Conservation (phyloP, 2,329 filamentous ascomycete species). For the Ascochyta fabae region DNA sequence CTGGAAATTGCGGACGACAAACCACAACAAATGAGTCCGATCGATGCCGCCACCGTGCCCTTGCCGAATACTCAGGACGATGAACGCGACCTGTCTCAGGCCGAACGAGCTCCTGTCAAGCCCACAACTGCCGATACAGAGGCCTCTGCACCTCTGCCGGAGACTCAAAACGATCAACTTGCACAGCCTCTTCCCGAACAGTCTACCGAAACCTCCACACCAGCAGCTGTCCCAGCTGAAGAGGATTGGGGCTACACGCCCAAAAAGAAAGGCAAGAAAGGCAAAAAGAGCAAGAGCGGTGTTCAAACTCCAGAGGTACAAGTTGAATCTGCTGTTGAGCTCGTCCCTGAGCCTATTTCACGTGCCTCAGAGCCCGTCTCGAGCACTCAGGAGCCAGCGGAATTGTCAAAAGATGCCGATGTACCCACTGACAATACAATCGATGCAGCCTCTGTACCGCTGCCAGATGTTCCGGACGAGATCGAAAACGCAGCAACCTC, state of each 20-base stretch:
- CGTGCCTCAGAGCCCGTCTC: background rate
- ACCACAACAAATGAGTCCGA: too few relatives aligned
- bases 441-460: background rate
- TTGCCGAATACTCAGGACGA: background rate
- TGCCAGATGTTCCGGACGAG: background rate
- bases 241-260: slow-evolving; percentile 17
- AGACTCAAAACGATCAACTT: background rate
- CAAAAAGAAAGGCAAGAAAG: slow-evolving; percentile 32
- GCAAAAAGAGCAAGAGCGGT: slow-evolving; percentile 26
- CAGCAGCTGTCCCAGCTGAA: slow-evolving; percentile 1
- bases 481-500: background rate
- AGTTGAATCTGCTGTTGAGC: background rate
- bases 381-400: background rate
- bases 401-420: background rate
- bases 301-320: slow-evolving; percentile 16
- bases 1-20: background rate
- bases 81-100: background rate
- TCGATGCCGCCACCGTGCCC: background rate
- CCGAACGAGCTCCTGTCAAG: background rate
- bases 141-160: background rate
- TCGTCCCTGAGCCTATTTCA: background rate
- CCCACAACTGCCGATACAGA: background rate
- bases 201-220: background rate
- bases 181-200: background rate
- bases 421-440: background rate